Conservation (phyloP, 768 basidiomycete genomes). For the Pisolithus microcarpus region DNA sequence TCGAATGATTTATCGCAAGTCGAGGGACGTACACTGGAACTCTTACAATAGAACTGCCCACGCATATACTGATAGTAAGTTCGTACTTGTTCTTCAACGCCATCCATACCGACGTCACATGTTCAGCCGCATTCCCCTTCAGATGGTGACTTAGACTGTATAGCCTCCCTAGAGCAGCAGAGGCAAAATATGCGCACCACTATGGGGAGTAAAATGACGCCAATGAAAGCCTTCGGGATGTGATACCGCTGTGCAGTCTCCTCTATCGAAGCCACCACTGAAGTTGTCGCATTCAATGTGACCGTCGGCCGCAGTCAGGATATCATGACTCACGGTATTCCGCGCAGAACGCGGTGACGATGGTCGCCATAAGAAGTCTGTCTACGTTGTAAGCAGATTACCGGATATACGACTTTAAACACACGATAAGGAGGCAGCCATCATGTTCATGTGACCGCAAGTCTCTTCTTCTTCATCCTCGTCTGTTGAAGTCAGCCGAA, state of each 20-base stretch:
- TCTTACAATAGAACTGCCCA: constrained; percentile 75
- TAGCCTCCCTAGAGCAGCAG: not conserved
- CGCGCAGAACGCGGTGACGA: constrained; percentile 83
- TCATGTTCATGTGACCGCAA: constrained; percentile 55
- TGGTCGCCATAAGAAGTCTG: constrained; percentile 66
- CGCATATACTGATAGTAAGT: constrained; percentile 71
- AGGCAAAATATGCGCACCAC: constrained; percentile 45
- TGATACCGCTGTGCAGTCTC: constrained; percentile 76
- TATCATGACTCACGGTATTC: constrained; percentile 58
- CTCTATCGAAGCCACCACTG: constrained; percentile 88
- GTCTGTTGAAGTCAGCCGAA: constrained; percentile 25
- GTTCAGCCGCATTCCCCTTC: constrained; percentile 77
- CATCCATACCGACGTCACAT: constrained; percentile 84
- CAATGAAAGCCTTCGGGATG: constrained; percentile 82
- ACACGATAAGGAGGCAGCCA: constrained; percentile 53
- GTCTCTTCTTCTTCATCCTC: constrained; percentile 30
- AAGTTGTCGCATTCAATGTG: not conserved
- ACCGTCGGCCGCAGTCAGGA: not conserved
- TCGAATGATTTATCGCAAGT: not conserved
- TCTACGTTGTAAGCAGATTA: not conserved
- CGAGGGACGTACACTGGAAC: not conserved
- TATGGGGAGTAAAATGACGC: constrained; percentile 79
- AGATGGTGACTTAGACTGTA: not conserved
- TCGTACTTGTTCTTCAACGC: constrained; percentile 71
- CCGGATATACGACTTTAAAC: not conserved